These are phyloP conservation scores for Ganoderma meredithae DNA, from an alignment of 1,284 basidiomycete genomes.

Conservation along the genomic window DNA sequence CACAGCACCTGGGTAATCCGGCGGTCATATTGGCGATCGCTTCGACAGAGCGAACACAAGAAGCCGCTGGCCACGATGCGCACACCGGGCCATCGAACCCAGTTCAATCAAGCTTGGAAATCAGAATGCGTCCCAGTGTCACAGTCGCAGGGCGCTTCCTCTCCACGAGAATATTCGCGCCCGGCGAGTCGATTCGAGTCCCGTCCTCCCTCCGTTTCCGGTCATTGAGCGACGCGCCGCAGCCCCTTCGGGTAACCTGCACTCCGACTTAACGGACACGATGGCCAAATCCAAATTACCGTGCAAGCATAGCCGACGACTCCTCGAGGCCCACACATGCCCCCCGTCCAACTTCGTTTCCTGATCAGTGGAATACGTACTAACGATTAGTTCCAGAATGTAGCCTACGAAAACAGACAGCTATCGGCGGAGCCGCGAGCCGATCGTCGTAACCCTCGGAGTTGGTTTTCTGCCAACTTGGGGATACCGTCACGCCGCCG, in stretches of 20 bases:
- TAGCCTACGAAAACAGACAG: conserved; percentile 30
- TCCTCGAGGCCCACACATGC: conserved; percentile 29
- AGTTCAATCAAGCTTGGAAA: conserved; percentile 25
- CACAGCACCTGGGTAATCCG: conserved; percentile 14
- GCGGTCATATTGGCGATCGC: conserved; percentile 23
- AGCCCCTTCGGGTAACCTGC: conserved; percentile 19
- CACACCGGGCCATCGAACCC: conserved; percentile 18
- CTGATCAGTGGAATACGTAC: conserved; percentile 32
- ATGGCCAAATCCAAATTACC: conserved; percentile 20
- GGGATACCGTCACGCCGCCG: conserved; percentile 20
- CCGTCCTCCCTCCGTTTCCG: conserved; percentile 15
- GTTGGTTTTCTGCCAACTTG: conserved; percentile 8
- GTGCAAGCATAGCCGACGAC: conserved; percentile 17
- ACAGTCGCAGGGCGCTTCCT: conserved; percentile 27
- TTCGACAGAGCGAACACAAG: conserved; percentile 16
- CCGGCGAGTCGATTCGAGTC: conserved; percentile 21
- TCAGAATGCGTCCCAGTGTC: conserved; percentile 30
- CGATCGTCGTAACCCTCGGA: conserved; percentile 16
- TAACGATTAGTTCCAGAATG: conserved; percentile 31
- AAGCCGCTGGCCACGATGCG: conserved; percentile 25
- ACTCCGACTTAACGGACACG: conserved; percentile 19
- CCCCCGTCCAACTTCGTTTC: conserved; percentile 15
- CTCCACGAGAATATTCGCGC: conserved; percentile 19
- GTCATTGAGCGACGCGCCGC: conserved; percentile 13
- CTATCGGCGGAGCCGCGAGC: conserved; percentile 12